Evolutionary conservation across 139 green algal genomes (phyloP).

Genomic region (Tetraselmis striata): DNA sequence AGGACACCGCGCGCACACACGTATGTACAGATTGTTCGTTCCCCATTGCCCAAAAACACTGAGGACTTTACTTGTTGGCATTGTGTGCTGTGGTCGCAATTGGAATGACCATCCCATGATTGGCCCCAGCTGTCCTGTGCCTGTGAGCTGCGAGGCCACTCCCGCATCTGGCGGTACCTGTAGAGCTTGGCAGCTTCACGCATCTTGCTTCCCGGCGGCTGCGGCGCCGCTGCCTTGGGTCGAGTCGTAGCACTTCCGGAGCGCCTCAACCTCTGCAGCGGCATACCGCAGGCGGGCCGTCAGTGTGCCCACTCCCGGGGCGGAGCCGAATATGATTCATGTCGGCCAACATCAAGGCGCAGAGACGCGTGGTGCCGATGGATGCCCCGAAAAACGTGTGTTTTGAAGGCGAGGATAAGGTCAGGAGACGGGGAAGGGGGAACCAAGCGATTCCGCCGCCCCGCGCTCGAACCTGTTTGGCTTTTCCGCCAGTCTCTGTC

Average conservation of each 20-base stretch:
- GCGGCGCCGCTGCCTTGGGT: not conserved
- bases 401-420: too few relatives aligned
- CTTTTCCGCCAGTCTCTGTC: not conserved
- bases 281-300: not conserved
- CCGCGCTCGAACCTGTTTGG: not conserved
- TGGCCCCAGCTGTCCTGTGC: not conserved
- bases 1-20: not conserved
- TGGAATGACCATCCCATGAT: not conserved
- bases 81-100: not conserved
- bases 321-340: not conserved
- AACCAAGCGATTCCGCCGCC: not conserved
- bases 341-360: not conserved
- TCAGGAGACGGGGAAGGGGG: not conserved
- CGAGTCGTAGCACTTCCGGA: not conserved
- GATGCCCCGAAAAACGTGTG: not conserved
- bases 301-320: not conserved
- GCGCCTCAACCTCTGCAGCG: not conserved
- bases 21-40: not conserved
- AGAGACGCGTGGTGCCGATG: not conserved
- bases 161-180: too few relatives aligned
- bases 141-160: too few relatives aligned
- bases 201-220: not conserved
- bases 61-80: too few relatives aligned
- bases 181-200: not conserved
- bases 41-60: not conserved